Percentiles rank a stretch among this genome's conserved stretches.
Conservation (phyloP, 768 basidiomycete species). For the Podaxis mareebaensis region DNA sequence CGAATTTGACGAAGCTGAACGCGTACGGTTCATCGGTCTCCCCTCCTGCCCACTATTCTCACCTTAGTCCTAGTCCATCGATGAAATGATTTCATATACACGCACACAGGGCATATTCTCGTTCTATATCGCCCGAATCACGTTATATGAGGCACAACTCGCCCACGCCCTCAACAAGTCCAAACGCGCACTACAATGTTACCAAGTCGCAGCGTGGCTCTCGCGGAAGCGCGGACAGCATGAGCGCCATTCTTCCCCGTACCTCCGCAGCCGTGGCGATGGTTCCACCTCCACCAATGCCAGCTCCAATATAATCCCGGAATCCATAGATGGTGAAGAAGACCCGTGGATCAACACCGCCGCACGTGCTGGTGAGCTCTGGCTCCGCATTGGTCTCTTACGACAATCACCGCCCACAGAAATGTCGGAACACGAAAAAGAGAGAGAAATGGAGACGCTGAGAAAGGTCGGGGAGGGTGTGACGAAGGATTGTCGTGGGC, state of each 20-base stretch:
- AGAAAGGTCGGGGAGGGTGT: slow-evolving; percentile 36
- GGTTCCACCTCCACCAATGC: not conserved
- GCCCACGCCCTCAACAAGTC: slow-evolving; percentile 63
- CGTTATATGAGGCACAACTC: slow-evolving; percentile 71
- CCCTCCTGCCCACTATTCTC: not conserved
- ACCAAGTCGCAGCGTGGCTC: slow-evolving; percentile 59
- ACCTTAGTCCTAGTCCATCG: slow-evolving; percentile 20
- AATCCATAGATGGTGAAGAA: slow-evolving; percentile 27
- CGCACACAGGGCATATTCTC: slow-evolving; percentile 59
- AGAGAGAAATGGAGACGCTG: slow-evolving; percentile 26
- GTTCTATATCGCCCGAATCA: slow-evolving; percentile 59
- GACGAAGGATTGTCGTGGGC: slow-evolving; percentile 43
- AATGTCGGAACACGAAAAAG: slow-evolving; percentile 10
- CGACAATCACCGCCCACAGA: not conserved
- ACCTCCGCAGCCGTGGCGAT: not conserved
- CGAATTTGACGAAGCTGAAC: slow-evolving; percentile 65
- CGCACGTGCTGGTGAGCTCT: slow-evolving; percentile 34
- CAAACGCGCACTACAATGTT: slow-evolving; percentile 59
- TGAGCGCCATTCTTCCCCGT: not conserved
- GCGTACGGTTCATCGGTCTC: slow-evolving; percentile 38
- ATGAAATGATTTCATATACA: slow-evolving; percentile 56
- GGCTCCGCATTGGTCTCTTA: slow-evolving; percentile 32
- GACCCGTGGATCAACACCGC: slow-evolving; percentile 35
- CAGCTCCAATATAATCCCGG: not conserved
- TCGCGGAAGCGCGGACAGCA: slow-evolving; percentile 22